Conservation (phyloP, 495 filamentous ascomycete genomes). For the Margaritispora aquatica region DNA sequence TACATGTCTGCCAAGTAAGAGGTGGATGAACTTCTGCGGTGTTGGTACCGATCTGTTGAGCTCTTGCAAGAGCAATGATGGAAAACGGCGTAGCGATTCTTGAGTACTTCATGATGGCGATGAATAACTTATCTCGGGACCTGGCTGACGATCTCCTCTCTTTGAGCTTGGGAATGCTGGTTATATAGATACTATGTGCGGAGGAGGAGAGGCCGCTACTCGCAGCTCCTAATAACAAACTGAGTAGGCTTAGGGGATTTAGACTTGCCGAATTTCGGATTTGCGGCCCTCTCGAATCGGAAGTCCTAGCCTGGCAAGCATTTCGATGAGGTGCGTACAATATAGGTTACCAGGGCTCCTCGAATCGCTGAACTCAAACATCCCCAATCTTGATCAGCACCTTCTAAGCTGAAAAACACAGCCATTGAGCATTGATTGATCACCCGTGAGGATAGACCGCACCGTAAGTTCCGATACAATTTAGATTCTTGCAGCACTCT, state of each 20-base stretch:
- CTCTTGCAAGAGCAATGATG: conserved; percentile 5
- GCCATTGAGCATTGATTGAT: not conserved
- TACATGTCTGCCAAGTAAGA: conserved; percentile 52
- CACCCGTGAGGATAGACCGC: not conserved
- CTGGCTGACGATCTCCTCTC: not conserved
- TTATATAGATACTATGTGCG: not conserved
- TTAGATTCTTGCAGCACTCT: not conserved
- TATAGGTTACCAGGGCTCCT: no score
- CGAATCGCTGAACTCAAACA: no score
- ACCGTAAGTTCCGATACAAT: not conserved
- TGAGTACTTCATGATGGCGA: not conserved
- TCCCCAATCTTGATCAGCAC: not conserved
- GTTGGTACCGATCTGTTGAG: conserved; percentile 50
- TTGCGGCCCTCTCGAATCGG: not conserved
- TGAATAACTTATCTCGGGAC: not conserved
- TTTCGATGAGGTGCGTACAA: no score
- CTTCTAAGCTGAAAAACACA: not conserved
- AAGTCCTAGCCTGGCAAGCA: not conserved
- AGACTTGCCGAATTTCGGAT: not conserved
- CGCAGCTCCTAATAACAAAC: not conserved
- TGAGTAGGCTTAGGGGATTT: not conserved
- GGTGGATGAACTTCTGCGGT: conserved; percentile 56
- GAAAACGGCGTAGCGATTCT: not conserved
- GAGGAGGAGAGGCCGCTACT: not conserved
- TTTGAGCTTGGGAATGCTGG: not conserved